Base-by-base conservation (phyloP, 1,139 yeast species). In the Magnusiomyces clavatus region DNA sequence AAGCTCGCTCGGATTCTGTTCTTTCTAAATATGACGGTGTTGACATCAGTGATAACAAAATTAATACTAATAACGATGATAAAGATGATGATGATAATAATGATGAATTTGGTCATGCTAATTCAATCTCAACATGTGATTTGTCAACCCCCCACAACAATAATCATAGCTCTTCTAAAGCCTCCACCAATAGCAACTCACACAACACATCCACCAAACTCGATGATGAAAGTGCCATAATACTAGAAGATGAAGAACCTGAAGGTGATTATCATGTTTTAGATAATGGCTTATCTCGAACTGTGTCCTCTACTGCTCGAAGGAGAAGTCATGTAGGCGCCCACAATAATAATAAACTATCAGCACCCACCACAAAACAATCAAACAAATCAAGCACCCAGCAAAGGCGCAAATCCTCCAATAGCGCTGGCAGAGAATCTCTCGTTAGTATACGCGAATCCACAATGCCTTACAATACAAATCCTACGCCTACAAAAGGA, bases 101-200 rank as follows among this genome's bases (percentile, higher is more conserved):
- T 50, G 20, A 52, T 52, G 3, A 52, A 52, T 29, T 45, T 49
- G 14, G 19, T 11, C 16, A 13, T 39, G 19, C 36, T 48, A 20
- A 31, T 43, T 19, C 16, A 24, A 13, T 12, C 19, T 24, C 17
- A 20, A 12, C 35, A 24, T 41, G 14, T 34, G 50, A 16, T 12
- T 34, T 42, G 17, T 37, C 43, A 34, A 14, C 37, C 29, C 48
- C 43, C 49, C 38, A 13, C 47, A 31, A 47, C 45, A 16, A 36
- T 43, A 13, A 37, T 35, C 39, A n/a, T 44, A 44, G 34, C 51
- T 42, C 11, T 14, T 8, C 31, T 14, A 40, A 36, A 37, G 37
- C 8, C 4, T 34, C 39, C 16, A n/a, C 39, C 39, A 14, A 14
- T 24, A 24, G 8, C 8, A 24, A 24, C 31, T 24, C 31, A 24